Conservation (phyloP, 805 yeast genomes). For the Metschnikowia picachoensis region DNA sequence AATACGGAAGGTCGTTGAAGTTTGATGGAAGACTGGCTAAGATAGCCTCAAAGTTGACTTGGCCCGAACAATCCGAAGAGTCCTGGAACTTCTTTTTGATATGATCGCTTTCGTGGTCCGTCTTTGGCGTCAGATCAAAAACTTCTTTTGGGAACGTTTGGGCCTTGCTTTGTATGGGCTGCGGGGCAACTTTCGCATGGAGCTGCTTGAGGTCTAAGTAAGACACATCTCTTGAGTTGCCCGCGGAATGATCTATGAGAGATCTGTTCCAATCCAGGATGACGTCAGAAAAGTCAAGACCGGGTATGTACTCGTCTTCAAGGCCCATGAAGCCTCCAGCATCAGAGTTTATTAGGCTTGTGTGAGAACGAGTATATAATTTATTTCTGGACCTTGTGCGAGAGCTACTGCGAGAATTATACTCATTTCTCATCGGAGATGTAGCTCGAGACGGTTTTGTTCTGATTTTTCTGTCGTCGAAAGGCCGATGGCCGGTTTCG, state of each 20-base stretch:
- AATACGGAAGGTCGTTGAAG: conserved; percentile 55
- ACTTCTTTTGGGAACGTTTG: conserved; percentile 9
- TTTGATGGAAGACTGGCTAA: conserved; percentile 36
- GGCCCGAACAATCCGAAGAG: conserved; percentile 21
- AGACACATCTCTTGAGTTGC: conserved; percentile 32
- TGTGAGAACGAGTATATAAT: conserved; percentile 34
- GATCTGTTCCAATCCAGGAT: conserved; percentile 54
- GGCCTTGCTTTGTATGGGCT: conserved; percentile 29
- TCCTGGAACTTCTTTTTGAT: conserved; percentile 25
- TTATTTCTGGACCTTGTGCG: conserved; percentile 9
- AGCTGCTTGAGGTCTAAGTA: conserved; percentile 39
- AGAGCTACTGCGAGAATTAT: conserved; percentile 4
- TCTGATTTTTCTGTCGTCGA: conserved; percentile 50
- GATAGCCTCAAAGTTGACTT: conserved; percentile 37
- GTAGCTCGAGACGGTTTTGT: conserved; percentile 30
- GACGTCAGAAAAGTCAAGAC: conserved; percentile 52
- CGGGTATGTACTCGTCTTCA: conserved; percentile 77
- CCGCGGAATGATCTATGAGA: conserved; percentile 13
- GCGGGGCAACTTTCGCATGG: conserved; percentile 43
- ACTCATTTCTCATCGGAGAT: conserved; percentile 7
- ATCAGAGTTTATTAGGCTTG: conserved; percentile 18
- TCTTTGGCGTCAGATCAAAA: conserved; percentile 3
- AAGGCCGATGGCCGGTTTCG: conserved; percentile 50
- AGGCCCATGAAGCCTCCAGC: conserved; percentile 38
- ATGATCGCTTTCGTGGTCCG: conserved; percentile 11